Base-by-base conservation (phyloP, 306 rosid genomes). In the Vigna nakashimae region DNA sequence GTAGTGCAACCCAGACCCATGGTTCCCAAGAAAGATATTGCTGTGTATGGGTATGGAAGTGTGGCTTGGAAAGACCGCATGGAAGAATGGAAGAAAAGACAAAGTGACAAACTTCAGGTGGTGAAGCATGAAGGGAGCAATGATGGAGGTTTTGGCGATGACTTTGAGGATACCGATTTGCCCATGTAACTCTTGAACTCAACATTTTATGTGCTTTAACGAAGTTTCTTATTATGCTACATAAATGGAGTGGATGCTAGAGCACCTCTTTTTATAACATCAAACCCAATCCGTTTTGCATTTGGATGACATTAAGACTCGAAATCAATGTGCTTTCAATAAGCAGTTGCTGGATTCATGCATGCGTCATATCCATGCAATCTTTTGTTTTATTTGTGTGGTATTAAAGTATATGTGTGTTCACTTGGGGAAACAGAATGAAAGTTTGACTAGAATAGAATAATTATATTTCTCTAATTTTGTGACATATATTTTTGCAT, bases 51-150 rank as follows among this genome's bases (percentile, higher is more conserved):
- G 48, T 95, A 92, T 80, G 99, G 99, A 69, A 95, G 98, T 82
- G 98, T 95, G 51, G 91, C 90, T 22, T 95, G 99, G 99, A 95
- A 90, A 84, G 99, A 91, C 58, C 88, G 99, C 65, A 88, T 91
- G 99, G 99, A 95, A 48, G 98, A 91, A 50, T 95, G 99, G 99
- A 95, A 87, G 88, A 92, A 83, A 80, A 90, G 82, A 89, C 99
- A 92, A 79, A 84, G 78, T 84, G 97, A 95, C 38, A 95, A 88
- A 71, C 98, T 92, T 83, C 93, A 95, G 80, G 98, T 95, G 46
- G 94, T 92, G 81, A 91, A 88, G 86, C 99, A 95, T 75, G 89
- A 90, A 76, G 99, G 98, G 20, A 81, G 49, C 64, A 85, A 81
- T 32, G 93, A 82, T 2, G 89, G 92, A 75, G 73, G 60, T 72